Percentiles rank a stretch among this genome's conserved stretches.
Conservation (phyloP, 768 basidiomycete genomes). For the Pluteus cervinus region DNA sequence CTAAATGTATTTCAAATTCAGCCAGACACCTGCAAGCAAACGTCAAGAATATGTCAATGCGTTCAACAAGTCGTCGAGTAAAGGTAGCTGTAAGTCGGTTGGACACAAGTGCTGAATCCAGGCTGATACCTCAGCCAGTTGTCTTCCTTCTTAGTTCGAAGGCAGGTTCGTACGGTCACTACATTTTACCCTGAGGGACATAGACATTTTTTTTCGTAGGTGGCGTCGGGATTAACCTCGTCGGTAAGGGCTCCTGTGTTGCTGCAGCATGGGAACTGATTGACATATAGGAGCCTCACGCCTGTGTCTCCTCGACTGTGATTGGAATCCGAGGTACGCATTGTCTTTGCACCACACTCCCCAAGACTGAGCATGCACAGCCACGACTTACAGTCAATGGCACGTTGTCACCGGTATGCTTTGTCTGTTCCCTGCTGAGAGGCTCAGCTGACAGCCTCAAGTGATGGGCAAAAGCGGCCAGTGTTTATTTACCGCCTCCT, state of each 20-base stretch:
- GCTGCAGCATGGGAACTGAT: slow-evolving; percentile 1
- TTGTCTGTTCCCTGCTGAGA: slow-evolving; percentile 6
- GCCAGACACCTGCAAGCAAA: slow-evolving; percentile 71
- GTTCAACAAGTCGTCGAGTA: slow-evolving; percentile 79
- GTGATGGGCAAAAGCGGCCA: slow-evolving; percentile 90
- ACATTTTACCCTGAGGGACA: background rate
- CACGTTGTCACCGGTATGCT: slow-evolving; percentile 81
- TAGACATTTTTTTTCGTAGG: slow-evolving; percentile 32
- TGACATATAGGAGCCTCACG: slow-evolving; percentile 61
- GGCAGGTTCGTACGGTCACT: slow-evolving; percentile 37
- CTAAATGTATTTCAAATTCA: slow-evolving; percentile 18
- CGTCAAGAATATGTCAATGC: slow-evolving; percentile 82
- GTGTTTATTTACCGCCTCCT: slow-evolving; percentile 88
- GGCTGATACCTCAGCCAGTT: slow-evolving; percentile 37
- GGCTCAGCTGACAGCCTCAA: slow-evolving; percentile 23
- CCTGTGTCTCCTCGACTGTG: slow-evolving; percentile 80
- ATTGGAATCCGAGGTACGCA: slow-evolving; percentile 86
- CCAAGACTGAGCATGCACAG: slow-evolving; percentile 26
- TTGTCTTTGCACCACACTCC: background rate
- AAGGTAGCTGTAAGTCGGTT: slow-evolving; percentile 55
- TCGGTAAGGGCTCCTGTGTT: slow-evolving; percentile 39
- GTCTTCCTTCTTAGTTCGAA: slow-evolving; percentile 92
- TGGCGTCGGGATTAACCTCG: slow-evolving; percentile 89
- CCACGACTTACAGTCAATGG: slow-evolving; percentile 96
- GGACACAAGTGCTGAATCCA: too few species aligned